Evolutionary conservation across 768 basidiomycete species (phyloP).

Genomic region (Asterophora lycoperdoides): DNA sequence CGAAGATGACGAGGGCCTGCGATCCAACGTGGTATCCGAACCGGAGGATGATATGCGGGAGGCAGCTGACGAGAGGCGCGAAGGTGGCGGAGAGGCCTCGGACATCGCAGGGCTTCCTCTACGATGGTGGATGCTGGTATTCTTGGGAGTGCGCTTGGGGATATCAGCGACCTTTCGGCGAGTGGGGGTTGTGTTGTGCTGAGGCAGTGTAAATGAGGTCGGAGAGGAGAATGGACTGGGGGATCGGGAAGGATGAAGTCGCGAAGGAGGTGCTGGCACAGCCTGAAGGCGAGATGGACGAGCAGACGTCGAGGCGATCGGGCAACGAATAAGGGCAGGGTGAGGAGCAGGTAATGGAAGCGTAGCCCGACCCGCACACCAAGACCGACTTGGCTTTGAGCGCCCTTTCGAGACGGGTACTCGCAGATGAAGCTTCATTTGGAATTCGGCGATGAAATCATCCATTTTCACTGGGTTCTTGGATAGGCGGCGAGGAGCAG

Average conservation of each 20-base stretch:
- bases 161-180: conserved; percentile 7
- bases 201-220: background rate
- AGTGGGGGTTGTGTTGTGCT: background rate
- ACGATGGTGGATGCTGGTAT: background rate
- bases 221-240: conserved; percentile 4
- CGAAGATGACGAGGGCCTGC: conserved; percentile 7
- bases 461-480: conserved; percentile 1
- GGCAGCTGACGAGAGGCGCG: conserved; percentile 4
- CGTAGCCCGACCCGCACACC: conserved; percentile 22
- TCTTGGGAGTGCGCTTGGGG: conserved; percentile 5
- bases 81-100: conserved; percentile 3
- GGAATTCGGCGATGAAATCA: conserved; percentile 5
- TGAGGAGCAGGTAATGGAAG: conserved; percentile 22
- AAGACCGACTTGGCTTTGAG: background rate
- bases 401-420: background rate
- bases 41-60: background rate
- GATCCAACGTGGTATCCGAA: background rate
- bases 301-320: background rate
- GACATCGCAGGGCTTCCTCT: background rate
- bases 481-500: background rate
- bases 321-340: conserved; percentile 21
- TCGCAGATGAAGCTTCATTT: conserved; percentile 10
- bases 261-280: conserved; percentile 1
- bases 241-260: conserved; percentile 2
- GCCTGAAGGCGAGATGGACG: background rate